Evolutionary conservation across 305 asterid species (phyloP), one percentile per base, ranked within the genome.

Genomic region (Rubia balearica): DNA sequence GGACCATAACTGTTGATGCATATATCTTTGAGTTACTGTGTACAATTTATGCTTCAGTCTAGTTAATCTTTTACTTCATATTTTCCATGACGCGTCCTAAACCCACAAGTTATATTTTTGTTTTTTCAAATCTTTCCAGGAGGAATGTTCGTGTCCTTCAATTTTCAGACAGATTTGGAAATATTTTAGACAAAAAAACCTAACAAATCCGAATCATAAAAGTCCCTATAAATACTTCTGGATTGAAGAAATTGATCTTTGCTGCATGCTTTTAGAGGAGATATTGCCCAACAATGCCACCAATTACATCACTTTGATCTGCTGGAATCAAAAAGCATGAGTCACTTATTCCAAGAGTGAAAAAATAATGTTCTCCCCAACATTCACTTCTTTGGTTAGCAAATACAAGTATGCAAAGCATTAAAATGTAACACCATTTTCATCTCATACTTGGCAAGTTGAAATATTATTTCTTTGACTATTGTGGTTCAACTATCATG

Each of bases 221-320:
- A 68, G 6, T 51, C 36, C 13, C 46, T 14, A 3, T 17, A 1
- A 3, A 27, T 14, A 8, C 61, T 48, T 4, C 40, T 11, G 2
- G 55, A 14, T 6, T 21, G 38, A 9, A 7, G n/a, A 62, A 3
- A 24, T 30, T 30, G 16, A n/a, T 8, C 10, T 19, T 51, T 30
- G 33, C 45, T 24, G 22, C 45, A 27, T 27, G 27, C 45, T 30
- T 67, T 38, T 67, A 24, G 27, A 24, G 40, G 24, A 67, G 70
- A 67, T 21, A 21, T 24, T 22, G 38, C 5, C 0, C 90, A 88
- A 92, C 99, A 79, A 95, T 95, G 80, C 91, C 97, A 82, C 99
- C 97, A 82, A 94, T 94, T 77, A 94, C 96, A 85, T 94, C 99
- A 83, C 98, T 94, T 83, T 94, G 99, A 83, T 94, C 98, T 53